Percentiles rank a stretch among this genome's conserved stretches.
These are phyloP conservation scores for Diaporthe vaccinii DNA, from an alignment of 2,329 filamentous ascomycete species.

Conservation along the genomic window DNA sequence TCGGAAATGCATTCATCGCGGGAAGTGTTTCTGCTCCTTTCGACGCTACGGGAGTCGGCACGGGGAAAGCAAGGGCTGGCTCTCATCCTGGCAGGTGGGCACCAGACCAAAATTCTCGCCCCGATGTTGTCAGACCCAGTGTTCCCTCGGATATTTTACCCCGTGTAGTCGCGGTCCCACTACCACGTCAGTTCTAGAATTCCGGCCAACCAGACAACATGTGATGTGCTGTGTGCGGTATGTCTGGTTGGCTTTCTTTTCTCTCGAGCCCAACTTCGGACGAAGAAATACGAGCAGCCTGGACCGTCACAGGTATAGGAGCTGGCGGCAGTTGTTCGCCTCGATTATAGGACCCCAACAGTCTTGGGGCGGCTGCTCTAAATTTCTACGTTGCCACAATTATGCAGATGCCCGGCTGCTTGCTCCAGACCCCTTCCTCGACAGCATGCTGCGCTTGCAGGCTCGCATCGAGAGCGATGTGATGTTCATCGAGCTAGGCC, in stretches of 20 bases:
- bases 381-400: constrained; percentile 14
- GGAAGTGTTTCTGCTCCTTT: constrained; percentile 1
- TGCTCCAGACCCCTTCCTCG: background rate
- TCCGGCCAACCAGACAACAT: background rate
- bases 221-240: background rate
- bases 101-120: background rate
- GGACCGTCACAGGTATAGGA: constrained; percentile 22
- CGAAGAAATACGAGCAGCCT: constrained; percentile 29
- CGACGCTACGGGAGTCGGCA: constrained; percentile 23
- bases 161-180: constrained; percentile 6
- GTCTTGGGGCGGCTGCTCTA: constrained; percentile 13
- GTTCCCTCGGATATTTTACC: constrained; percentile 28
- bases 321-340: constrained; percentile 15
- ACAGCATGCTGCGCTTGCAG: background rate
- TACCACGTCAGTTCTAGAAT: constrained; percentile 10
- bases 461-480: background rate
- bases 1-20: background rate
- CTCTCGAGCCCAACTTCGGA: constrained; percentile 9
- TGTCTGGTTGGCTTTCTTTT: background rate
- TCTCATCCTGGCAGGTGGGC: background rate
- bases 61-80: constrained; percentile 4
- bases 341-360: constrained; percentile 2
- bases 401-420: constrained; percentile 22
- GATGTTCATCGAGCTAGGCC: background rate
- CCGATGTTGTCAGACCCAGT: constrained; percentile 10